phyloP scores from a whole-genome alignment of 2,329 filamentous ascomycete genomes.

The Helminthosporium solani region DNA sequence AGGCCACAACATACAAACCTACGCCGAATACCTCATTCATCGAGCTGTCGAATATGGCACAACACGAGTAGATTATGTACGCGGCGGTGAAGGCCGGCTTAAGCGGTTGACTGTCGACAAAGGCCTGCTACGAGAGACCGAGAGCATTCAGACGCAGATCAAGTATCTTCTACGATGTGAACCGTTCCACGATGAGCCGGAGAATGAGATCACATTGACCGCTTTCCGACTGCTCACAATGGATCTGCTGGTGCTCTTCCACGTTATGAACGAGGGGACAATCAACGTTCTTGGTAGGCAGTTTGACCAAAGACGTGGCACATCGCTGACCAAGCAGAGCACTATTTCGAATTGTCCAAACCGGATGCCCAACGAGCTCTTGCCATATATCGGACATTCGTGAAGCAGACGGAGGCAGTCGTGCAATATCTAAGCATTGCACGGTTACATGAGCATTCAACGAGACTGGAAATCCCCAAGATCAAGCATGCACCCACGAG shows the following conservation, averaged over 20 bases:
- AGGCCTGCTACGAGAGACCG: conserved; percentile 86
- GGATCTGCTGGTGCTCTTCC: conserved; percentile 86
- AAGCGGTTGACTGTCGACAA: conserved; percentile 89
- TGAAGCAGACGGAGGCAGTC: conserved; percentile 86
- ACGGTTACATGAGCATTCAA: conserved; percentile 87
- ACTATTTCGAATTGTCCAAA: conserved; percentile 98
- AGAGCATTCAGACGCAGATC: conserved; percentile 86
- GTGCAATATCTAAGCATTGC: conserved; percentile 87
- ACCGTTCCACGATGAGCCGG: conserved; percentile 83
- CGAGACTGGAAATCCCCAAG: conserved; percentile 90
- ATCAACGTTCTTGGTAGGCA: conserved; percentile 88
- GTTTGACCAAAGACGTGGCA: not conserved
- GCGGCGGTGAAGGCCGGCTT: conserved; percentile 75
- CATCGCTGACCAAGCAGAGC: conserved; percentile 57
- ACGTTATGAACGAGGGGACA: conserved; percentile 93
- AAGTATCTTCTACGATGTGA: conserved; percentile 84
- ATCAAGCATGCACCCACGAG: conserved; percentile 96
- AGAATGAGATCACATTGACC: conserved; percentile 95
- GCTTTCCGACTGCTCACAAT: conserved; percentile 89
- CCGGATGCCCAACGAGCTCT: conserved; percentile 89
- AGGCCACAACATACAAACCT: conserved; percentile 89
- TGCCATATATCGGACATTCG: conserved; percentile 88
- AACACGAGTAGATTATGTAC: conserved; percentile 87
- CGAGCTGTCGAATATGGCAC: conserved; percentile 79
- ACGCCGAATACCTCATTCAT: conserved; percentile 81